These are phyloP conservation scores for Penicillium sp. DNA, from an alignment of 2,329 filamentous ascomycete genomes.

Conservation along the genomic window DNA sequence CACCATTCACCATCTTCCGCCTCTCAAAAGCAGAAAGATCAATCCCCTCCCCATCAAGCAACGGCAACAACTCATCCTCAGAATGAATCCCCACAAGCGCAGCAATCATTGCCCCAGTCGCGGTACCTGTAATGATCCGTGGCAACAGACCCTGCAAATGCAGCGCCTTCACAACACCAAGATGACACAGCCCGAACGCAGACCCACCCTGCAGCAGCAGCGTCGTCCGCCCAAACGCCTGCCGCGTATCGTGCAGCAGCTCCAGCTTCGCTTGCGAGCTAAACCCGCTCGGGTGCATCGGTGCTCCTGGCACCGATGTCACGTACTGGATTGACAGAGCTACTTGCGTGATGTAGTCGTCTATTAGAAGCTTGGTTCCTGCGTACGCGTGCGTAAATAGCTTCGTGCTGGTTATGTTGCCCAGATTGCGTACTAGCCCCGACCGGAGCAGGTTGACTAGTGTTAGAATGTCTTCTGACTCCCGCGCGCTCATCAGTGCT, in stretches of 20 bases:
- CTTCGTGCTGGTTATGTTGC: slow-evolving; percentile 79
- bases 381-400: slow-evolving; percentile 83
- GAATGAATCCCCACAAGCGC: slow-evolving; percentile 85
- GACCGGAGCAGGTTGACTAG: slow-evolving; percentile 79
- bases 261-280: slow-evolving; percentile 79
- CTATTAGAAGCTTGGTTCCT: slow-evolving; percentile 85
- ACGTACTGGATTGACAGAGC: slow-evolving; percentile 79
- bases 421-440: slow-evolving; percentile 76
- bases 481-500: slow-evolving; percentile 67
- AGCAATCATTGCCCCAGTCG: slow-evolving; percentile 84
- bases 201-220: slow-evolving; percentile 86
- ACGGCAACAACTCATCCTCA: slow-evolving; percentile 75
- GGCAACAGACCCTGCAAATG: slow-evolving; percentile 78
- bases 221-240: slow-evolving; percentile 83
- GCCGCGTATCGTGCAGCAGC: slow-evolving; percentile 80
- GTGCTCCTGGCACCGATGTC: slow-evolving; percentile 62
- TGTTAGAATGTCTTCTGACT: slow-evolving; percentile 69
- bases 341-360: slow-evolving; percentile 84
- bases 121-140: slow-evolving; percentile 86
- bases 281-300: slow-evolving; percentile 52
- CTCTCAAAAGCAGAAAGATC: slow-evolving; percentile 75
- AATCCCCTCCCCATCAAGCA: slow-evolving; percentile 76
- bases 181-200: slow-evolving; percentile 85
- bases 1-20: slow-evolving; percentile 29
- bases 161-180: slow-evolving; percentile 86